Conservation (phyloP, 2,329 filamentous ascomycete genomes). For the Paecilomyces dactylethromorphus region DNA sequence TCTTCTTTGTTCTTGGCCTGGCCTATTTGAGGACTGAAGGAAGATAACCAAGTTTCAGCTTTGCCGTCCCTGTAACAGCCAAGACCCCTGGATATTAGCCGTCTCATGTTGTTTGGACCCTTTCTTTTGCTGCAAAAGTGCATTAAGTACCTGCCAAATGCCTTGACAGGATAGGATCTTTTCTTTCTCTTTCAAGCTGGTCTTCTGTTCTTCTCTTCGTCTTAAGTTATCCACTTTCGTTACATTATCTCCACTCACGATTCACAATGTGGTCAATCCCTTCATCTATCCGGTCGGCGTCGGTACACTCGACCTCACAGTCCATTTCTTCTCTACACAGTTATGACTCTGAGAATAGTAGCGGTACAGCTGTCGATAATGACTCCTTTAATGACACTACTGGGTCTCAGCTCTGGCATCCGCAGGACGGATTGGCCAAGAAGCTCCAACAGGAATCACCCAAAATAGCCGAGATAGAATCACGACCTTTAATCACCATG, state of each 20-base stretch:
- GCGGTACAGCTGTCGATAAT: not conserved
- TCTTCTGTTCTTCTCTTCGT: not conserved
- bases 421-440: not conserved
- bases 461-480: slow-evolving; percentile 1
- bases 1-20: not conserved
- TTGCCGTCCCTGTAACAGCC: not conserved
- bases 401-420: not conserved
- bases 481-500: not conserved
- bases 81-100: not conserved
- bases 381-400: not conserved
- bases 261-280: not conserved
- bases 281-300: not conserved
- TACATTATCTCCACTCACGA: not conserved
- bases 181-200: not conserved
- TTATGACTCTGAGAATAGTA: not conserved
- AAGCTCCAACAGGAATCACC: not conserved
- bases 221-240: not conserved
- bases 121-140: not conserved
- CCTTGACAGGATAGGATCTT: not conserved
- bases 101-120: not conserved
- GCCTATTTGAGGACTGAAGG: not conserved
- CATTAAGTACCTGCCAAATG: not conserved
- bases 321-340: not conserved
- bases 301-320: not conserved
- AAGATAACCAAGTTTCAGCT: not conserved